A percentile compares a stretch with the other conserved stretches of the same genome.
Conservation (phyloP, 495 filamentous ascomycete genomes). For the Cryomyces minteri region DNA sequence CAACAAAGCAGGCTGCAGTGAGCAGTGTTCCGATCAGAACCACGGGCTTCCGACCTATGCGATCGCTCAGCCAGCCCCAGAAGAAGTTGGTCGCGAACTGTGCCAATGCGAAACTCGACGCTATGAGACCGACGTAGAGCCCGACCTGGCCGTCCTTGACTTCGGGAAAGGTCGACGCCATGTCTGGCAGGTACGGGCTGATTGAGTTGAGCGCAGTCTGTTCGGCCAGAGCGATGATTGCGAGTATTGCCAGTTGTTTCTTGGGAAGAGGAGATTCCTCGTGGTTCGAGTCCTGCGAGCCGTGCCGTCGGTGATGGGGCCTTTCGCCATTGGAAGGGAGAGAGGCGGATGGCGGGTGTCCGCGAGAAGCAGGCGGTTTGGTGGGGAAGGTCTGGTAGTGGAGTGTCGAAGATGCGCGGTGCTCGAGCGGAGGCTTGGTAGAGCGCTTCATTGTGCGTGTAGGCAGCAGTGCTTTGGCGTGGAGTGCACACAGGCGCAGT, state of each 20-base stretch:
- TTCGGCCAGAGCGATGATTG: slow-evolving; percentile 75
- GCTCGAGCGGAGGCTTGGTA: slow-evolving; percentile 5
- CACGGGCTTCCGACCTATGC: slow-evolving; percentile 81
- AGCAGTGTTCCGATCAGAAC: slow-evolving; percentile 73
- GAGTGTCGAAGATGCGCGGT: slow-evolving; percentile 49
- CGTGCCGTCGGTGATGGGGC: slow-evolving; percentile 4
- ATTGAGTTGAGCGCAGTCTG: slow-evolving; percentile 95
- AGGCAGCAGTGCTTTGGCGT: too few species aligned
- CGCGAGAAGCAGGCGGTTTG: slow-evolving; percentile 63
- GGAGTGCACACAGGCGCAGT: too few species aligned
- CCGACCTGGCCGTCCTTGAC: slow-evolving; percentile 53
- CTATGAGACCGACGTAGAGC: slow-evolving; percentile 77
- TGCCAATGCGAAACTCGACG: slow-evolving; percentile 77
- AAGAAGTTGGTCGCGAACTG: slow-evolving; percentile 84
- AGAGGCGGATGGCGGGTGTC: slow-evolving; percentile 28
- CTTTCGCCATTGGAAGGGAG: slow-evolving; percentile 10
- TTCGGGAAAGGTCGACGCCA: slow-evolving; percentile 73
- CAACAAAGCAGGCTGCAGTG: slow-evolving; percentile 62
- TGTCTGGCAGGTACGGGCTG: slow-evolving; percentile 85
- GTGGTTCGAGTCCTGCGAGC: slow-evolving; percentile 9
- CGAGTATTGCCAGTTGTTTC: slow-evolving; percentile 67
- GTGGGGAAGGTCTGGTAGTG: slow-evolving; percentile 95
- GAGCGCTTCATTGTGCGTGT: too few species aligned
- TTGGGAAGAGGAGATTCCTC: slow-evolving; percentile 53
- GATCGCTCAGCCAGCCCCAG: slow-evolving; percentile 85